phyloP scores from a whole-genome alignment of 495 filamentous ascomycete species.

The Aspergillus baeticus region DNA sequence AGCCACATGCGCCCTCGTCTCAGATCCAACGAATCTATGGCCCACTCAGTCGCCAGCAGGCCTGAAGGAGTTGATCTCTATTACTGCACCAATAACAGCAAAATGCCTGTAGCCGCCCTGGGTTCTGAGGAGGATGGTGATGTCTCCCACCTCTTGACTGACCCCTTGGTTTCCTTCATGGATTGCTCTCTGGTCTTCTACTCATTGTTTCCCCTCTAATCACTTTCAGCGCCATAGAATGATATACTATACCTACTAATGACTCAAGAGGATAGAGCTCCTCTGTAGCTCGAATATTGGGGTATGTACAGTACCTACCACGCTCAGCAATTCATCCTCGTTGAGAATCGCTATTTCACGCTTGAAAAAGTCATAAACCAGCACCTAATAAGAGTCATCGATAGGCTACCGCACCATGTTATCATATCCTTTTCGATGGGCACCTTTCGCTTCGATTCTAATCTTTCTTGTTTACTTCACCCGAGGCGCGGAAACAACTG shows the following conservation, averaged over 20 bases:
- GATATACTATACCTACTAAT: constrained; percentile 21
- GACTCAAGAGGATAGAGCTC: constrained; percentile 27
- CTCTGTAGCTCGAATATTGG: constrained; percentile 18
- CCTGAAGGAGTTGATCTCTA: constrained; percentile 9
- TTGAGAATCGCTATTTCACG: too few relatives aligned
- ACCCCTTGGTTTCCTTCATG: neutral
- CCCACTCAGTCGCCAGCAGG: constrained; percentile 15
- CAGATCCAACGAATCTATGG: constrained; percentile 16
- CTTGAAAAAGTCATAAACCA: too few relatives aligned
- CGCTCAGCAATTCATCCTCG: too few relatives aligned
- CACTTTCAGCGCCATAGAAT: constrained; percentile 22
- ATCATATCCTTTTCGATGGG: constrained; percentile 12
- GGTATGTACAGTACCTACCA: constrained; percentile 17
- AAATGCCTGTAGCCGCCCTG: constrained; percentile 11
- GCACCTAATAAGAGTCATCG: constrained; percentile 1
- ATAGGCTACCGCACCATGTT: constrained; percentile 21
- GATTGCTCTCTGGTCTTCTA: neutral
- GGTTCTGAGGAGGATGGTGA: constrained; percentile 9
- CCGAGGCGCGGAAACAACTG: constrained; percentile 15
- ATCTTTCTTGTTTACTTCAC: constrained; percentile 19
- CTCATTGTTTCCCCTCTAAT: constrained; percentile 2
- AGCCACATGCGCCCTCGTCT: constrained; percentile 27
- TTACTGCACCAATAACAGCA: constrained; percentile 19
- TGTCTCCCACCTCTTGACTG: constrained; percentile 10
- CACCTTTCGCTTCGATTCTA: constrained; percentile 13